phyloP scores from a whole-genome alignment of 306 rosid species.

The Dicorynia guianensis region DNA sequence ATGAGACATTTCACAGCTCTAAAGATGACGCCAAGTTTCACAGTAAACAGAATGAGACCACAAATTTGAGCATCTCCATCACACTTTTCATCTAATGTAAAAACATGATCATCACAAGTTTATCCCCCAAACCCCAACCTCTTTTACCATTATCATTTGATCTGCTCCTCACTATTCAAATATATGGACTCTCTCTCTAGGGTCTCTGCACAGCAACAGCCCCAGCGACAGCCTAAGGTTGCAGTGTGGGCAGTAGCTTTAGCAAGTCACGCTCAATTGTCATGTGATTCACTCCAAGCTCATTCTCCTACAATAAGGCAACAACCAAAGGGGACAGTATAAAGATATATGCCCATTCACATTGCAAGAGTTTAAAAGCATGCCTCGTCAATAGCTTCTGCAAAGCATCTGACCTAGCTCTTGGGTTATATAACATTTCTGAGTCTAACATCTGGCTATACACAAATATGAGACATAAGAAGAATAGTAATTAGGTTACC shows the following conservation, averaged over 20 bases:
- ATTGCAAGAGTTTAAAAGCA: constrained; percentile 34
- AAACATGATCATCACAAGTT: constrained; percentile 34
- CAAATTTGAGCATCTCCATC: constrained; percentile 24
- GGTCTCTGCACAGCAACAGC: constrained; percentile 40
- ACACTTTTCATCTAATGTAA: constrained; percentile 42
- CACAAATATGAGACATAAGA: constrained; percentile 43
- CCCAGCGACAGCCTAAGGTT: constrained; percentile 25
- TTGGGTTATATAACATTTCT: constrained; percentile 49
- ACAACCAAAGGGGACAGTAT: constrained; percentile 63
- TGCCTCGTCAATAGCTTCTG: constrained; percentile 56
- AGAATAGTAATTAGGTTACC: constrained; percentile 44
- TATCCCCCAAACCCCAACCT: constrained; percentile 34
- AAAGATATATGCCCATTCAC: constrained; percentile 57
- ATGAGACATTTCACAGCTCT: constrained; percentile 40
- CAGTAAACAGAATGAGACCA: no score
- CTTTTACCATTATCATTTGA: constrained; percentile 33
- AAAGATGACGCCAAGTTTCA: no score
- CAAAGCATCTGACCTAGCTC: constrained; percentile 67
- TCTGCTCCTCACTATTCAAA: constrained; percentile 30
- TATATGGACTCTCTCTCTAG: constrained; percentile 7
- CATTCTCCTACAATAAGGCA: constrained; percentile 56
- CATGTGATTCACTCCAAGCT: constrained; percentile 43
- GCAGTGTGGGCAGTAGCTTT: constrained; percentile 34
- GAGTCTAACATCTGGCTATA: constrained; percentile 63
- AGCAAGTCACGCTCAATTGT: constrained; percentile 30